These are phyloP conservation scores for Pythium myriotylum DNA, from an alignment of 352 stramenopile genomes.

Conservation along the genomic window DNA sequence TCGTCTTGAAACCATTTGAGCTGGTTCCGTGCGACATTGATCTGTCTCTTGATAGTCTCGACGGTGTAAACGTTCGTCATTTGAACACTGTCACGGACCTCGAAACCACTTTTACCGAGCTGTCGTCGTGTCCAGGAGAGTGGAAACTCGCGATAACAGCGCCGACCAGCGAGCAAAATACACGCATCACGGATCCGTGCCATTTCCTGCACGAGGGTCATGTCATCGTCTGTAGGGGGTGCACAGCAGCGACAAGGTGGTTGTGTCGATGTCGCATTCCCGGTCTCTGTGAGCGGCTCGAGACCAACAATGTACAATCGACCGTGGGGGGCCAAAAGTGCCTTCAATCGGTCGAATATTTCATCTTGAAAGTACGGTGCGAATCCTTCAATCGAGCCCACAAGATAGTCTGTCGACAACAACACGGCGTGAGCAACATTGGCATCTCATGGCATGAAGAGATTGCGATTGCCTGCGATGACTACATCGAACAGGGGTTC, in stretches of 20 bases:
- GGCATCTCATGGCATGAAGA: not conserved
- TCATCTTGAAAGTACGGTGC: slow-evolving; percentile 82
- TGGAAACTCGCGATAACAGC: slow-evolving; percentile 84
- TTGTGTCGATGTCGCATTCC: not conserved
- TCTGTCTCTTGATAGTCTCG: slow-evolving; percentile 73
- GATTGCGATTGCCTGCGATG: slow-evolving; percentile 31
- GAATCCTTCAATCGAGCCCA: slow-evolving; percentile 88
- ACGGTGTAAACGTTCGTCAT: slow-evolving; percentile 84
- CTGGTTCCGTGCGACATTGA: slow-evolving; percentile 80
- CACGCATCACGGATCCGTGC: slow-evolving; percentile 68
- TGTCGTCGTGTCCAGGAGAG: slow-evolving; percentile 72
- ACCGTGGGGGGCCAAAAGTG: slow-evolving; percentile 59
- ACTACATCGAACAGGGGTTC: slow-evolving; percentile 53
- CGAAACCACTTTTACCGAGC: slow-evolving; percentile 39
- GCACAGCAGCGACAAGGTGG: slow-evolving; percentile 29
- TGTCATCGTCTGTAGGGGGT: slow-evolving; percentile 17
- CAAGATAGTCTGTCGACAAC: slow-evolving; percentile 64
- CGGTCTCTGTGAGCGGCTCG: slow-evolving; percentile 59
- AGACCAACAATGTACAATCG: slow-evolving; percentile 77
- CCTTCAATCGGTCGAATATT: slow-evolving; percentile 68
- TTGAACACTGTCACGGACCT: slow-evolving; percentile 39
- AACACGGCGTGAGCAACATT: not conserved
- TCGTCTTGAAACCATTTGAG: slow-evolving; percentile 64
- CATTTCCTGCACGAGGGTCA: slow-evolving; percentile 45
- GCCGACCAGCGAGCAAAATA: slow-evolving; percentile 68